Evolutionary conservation across 306 rosid genomes (phyloP).

Genomic region (Rosa rugosa): DNA sequence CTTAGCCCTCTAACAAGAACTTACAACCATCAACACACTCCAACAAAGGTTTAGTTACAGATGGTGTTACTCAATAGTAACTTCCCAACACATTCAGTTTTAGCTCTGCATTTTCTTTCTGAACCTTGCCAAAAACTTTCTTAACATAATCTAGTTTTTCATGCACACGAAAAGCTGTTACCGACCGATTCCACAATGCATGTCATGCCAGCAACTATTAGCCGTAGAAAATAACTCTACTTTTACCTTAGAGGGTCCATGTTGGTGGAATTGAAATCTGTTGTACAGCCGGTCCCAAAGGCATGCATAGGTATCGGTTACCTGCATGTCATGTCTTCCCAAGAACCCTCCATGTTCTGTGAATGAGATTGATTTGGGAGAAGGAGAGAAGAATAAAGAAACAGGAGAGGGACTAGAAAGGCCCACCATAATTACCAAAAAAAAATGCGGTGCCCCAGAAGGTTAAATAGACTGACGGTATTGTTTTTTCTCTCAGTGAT

Average conservation of each 20-base stretch:
- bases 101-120: not conserved
- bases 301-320: not conserved
- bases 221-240: not conserved
- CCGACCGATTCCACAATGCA: not conserved
- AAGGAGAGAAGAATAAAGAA: conserved; percentile 28
- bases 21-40: not conserved
- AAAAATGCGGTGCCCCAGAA: conserved; percentile 34
- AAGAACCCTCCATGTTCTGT: conserved; percentile 56
- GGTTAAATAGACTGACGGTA: conserved; percentile 36
- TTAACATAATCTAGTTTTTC: not conserved
- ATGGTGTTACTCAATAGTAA: not conserved
- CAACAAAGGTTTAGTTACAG: not conserved
- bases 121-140: not conserved
- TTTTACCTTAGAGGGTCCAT: not conserved
- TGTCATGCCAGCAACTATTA: not conserved
- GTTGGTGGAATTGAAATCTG: not conserved
- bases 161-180: not conserved
- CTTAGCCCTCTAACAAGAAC: conserved; percentile 16
- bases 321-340: conserved; percentile 29
- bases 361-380: conserved; percentile 51
- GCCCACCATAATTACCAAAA: conserved; percentile 51
- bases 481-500: conserved; percentile 47
- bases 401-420: conserved; percentile 35
- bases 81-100: not conserved
- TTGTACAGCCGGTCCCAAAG: not conserved